phyloP scores from a whole-genome alignment of 371 early-diverging fungal genomes.

The Catenaria anguillulae region DNA sequence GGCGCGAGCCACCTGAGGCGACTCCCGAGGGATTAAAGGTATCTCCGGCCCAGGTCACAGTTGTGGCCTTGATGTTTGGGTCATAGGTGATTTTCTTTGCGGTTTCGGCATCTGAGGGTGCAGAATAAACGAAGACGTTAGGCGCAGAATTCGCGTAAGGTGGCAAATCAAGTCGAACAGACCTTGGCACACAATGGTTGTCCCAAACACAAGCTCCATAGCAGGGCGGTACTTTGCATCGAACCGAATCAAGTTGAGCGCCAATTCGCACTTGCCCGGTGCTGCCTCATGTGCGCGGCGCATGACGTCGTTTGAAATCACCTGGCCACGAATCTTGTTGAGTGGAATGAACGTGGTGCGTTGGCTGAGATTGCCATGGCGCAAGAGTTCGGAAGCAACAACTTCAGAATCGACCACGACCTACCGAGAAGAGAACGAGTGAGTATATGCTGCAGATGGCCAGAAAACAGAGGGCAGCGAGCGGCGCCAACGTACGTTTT shows the following conservation, averaged over 20 bases:
- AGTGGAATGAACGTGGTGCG: conserved; percentile 95
- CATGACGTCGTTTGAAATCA: conserved; percentile 27
- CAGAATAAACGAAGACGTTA: neutral
- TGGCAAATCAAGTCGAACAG: neutral
- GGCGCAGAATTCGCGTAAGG: too few relatives aligned
- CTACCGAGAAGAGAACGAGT: too few relatives aligned
- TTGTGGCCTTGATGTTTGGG: conserved; percentile 53
- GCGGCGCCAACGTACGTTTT: conserved; percentile 63
- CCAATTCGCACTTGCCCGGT: conserved; percentile 69
- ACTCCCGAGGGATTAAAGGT: conserved; percentile 97
- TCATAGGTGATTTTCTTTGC: conserved; percentile 84
- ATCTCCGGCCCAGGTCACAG: conserved; percentile 96
- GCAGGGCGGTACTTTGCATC: conserved; percentile 62
- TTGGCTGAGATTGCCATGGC: conserved; percentile 56
- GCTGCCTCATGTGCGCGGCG: conserved; percentile 52
- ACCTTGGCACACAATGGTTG: conserved; percentile 74
- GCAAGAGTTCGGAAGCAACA: conserved; percentile 68
- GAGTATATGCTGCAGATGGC: too few relatives aligned
- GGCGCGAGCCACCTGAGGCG: conserved; percentile 95
- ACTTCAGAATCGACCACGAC: conserved; percentile 88
- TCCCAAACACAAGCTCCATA: conserved; percentile 93
- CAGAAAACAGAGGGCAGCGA: too few relatives aligned
- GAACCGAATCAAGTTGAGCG: conserved; percentile 65
- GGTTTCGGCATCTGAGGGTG: conserved; percentile 46
- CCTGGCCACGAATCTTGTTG: conserved; percentile 72